Percentiles rank a stretch among this genome's conserved stretches.
These are phyloP conservation scores for Trichoderma koningii DNA, from an alignment of 2,329 filamentous ascomycete species.

Conservation along the genomic window DNA sequence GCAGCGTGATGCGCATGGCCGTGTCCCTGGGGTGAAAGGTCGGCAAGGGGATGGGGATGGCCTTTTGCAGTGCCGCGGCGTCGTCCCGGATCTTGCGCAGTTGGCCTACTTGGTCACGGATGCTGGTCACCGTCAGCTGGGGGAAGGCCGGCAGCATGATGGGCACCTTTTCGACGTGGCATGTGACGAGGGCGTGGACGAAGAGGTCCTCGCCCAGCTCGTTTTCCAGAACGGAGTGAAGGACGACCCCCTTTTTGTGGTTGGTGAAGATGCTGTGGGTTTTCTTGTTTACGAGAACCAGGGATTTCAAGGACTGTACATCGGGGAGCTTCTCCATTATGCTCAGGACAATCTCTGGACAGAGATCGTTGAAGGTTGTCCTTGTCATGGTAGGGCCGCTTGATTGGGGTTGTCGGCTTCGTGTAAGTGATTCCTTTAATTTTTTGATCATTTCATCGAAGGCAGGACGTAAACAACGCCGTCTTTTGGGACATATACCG, in stretches of 20 bases:
- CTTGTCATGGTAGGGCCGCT: neutral
- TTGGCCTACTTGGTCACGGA: neutral
- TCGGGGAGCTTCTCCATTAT: neutral
- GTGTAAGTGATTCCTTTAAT: no score
- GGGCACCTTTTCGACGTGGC: neutral
- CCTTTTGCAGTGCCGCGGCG: neutral
- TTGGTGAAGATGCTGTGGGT: neutral
- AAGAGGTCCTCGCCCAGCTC: conserved; percentile 1
- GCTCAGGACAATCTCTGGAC: neutral
- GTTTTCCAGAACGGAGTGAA: neutral
- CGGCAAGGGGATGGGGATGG: neutral
- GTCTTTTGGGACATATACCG: no score
- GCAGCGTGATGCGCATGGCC: neutral
- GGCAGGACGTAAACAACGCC: no score
- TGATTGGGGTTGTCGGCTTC: neutral
- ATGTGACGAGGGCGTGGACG: neutral
- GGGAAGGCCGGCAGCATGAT: neutral
- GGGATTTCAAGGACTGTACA: neutral
- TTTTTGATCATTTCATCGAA: no score
- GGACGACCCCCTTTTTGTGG: neutral
- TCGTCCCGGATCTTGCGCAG: neutral
- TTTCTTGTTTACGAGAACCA: neutral
- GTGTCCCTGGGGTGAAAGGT: no score
- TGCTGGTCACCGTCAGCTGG: neutral
- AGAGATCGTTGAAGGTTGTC: neutral